Base-by-base conservation (phyloP, 2,329 filamentous ascomycete genomes). In the Nakataea oryzae region DNA sequence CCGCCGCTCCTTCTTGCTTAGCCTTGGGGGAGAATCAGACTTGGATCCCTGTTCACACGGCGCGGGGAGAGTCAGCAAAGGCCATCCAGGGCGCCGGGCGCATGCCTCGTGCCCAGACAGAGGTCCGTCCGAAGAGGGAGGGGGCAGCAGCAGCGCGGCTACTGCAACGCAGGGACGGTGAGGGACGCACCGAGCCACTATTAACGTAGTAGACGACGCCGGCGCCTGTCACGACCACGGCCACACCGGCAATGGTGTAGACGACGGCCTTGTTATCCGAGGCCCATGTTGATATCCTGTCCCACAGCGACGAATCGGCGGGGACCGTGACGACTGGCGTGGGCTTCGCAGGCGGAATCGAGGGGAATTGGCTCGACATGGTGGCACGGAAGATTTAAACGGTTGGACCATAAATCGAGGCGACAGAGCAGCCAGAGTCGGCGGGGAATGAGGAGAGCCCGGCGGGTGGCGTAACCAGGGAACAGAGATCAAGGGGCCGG, bases 201-300 rank as follows among this genome's bases (percentile, higher is more conserved):
- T 79, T 89, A 68, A 96, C 81, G 76, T 97, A 97, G 81, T 97
- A 99, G 72, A 96, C 88, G 56, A 91, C 90, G 69, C 95, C 93
- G 41, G 93, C 93, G 65, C 90, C 91, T 17, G 91, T 95, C 62
- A 96, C 90, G 56, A 97, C 91, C 58, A 96, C 84, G 61, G 93
- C 93, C 64, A 96, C 90, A 71, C 95, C 95, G 62, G 93, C 95
- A 76, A 97, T 91, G 68, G 95, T 97, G 77, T 97, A 99, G 66
- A 96, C 93, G 62, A 93, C 84, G 58, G 91, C 89, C 80, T 97
- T 97, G 79, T 99, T 93, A 74, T 97, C 93, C 2, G 92, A 90
- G 17, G 90, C 92, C 93, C 95, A 99, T 72, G 81, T 87, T 67
- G 92, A 89, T 76, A 97, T 80, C 70, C 93, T 88, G 75, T 96